Conservation (phyloP, 352 stramenopile species). For the Globisporangium acanthophoron region DNA sequence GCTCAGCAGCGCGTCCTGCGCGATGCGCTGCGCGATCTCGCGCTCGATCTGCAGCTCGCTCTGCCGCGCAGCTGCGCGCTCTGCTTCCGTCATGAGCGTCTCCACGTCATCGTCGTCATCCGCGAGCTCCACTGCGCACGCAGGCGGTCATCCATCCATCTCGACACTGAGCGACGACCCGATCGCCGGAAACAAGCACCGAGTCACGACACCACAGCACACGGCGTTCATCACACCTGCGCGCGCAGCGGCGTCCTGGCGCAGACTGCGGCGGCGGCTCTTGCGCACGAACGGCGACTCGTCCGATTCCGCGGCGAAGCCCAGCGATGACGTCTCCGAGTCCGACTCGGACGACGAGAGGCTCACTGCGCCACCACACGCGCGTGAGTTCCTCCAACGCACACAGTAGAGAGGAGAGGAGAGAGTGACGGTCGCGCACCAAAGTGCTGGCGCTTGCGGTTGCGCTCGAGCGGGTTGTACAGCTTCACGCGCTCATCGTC, state of each 20-base stretch:
- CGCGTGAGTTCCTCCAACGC: not conserved
- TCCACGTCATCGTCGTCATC: constrained; percentile 30
- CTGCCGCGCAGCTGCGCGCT: constrained; percentile 28
- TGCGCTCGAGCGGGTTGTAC: constrained; percentile 65
- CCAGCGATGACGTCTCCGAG: constrained; percentile 5
- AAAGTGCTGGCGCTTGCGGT: constrained; percentile 57
- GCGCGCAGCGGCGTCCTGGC: constrained; percentile 10
- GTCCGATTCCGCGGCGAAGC: constrained; percentile 11
- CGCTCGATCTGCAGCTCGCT: constrained; percentile 37
- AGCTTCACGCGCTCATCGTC: constrained; percentile 56
- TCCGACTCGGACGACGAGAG: constrained; percentile 39
- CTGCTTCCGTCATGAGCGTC: constrained; percentile 27
- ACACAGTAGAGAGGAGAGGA: not conserved
- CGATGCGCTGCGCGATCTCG: constrained; percentile 47
- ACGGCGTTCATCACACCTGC: constrained; percentile 13
- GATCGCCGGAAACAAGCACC: not conserved
- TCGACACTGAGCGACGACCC: not conserved
- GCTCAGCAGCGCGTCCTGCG: constrained; percentile 50
- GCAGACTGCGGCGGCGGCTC: constrained; percentile 11
- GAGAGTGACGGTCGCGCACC: constrained; percentile 22
- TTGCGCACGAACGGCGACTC: constrained; percentile 16
- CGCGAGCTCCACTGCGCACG: constrained; percentile 15
- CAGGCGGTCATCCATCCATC: not conserved
- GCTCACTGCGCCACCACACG: constrained; percentile 16
- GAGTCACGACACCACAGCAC: not conserved